A percentile compares a stretch with the other conserved stretches of the same genome.
These are phyloP conservation scores for Anthracocystis walkeri DNA, from an alignment of 1,284 basidiomycete species.

Conservation along the genomic window DNA sequence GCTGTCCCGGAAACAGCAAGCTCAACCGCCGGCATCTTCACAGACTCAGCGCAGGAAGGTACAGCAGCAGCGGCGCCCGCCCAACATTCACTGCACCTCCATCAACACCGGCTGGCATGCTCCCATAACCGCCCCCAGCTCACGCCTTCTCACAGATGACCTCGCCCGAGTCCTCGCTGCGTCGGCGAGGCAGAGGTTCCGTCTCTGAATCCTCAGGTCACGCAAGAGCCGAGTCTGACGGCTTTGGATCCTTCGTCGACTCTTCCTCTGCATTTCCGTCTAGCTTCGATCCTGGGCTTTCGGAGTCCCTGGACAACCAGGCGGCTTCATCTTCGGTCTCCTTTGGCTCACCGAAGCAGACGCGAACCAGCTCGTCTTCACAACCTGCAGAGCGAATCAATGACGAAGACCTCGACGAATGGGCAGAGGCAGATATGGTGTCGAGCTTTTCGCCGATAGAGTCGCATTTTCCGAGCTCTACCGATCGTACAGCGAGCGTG, in stretches of 20 bases:
- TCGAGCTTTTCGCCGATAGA: conserved; percentile 52
- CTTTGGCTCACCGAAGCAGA: conserved; percentile 15
- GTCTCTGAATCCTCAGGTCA: conserved; percentile 31
- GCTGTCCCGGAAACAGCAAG: background rate
- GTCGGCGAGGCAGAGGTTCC: conserved; percentile 43
- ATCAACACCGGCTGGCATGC: conserved; percentile 7
- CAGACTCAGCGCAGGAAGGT: background rate
- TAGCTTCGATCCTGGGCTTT: conserved; percentile 34
- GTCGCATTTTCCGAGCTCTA: conserved; percentile 7
- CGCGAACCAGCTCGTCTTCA: conserved; percentile 13
- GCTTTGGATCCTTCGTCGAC: conserved; percentile 54
- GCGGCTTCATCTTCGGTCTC: conserved; percentile 24
- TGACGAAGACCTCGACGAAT: conserved; percentile 38
- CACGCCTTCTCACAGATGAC: conserved; percentile 17
- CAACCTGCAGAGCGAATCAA: background rate
- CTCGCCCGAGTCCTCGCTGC: conserved; percentile 43
- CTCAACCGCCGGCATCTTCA: conserved; percentile 21
- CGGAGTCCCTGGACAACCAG: conserved; percentile 23
- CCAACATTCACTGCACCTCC: background rate
- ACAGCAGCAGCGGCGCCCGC: background rate
- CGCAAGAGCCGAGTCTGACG: conserved; percentile 36
- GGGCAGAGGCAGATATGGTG: conserved; percentile 53
- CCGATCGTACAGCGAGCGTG: background rate
- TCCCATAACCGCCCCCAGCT: background rate
- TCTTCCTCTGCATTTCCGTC: conserved; percentile 31